These are phyloP conservation scores for Alternaria rosae DNA, from an alignment of 2,329 filamentous ascomycete species.

Conservation along the genomic window DNA sequence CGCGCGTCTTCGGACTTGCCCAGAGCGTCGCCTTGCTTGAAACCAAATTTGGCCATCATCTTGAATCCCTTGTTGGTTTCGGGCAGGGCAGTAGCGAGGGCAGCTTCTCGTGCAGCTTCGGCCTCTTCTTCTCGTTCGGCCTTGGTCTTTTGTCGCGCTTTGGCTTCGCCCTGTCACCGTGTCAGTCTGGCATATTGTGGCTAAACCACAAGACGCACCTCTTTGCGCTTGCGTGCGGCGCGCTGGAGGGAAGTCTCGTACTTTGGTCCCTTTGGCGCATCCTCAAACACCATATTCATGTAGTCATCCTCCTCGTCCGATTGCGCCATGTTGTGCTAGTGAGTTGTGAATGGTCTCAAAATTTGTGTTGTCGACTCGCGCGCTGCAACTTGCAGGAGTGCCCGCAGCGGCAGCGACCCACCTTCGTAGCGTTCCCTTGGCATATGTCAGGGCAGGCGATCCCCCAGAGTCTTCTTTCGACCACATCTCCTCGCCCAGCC, in stretches of 20 bases:
- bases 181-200: slow-evolving; percentile 20
- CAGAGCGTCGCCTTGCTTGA: slow-evolving; percentile 75
- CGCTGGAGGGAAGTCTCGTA: slow-evolving; percentile 71
- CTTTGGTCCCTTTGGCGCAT: slow-evolving; percentile 58
- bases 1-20: slow-evolving; percentile 66
- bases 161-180: slow-evolving; percentile 34
- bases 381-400: slow-evolving; percentile 14
- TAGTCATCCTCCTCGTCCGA: slow-evolving; percentile 88
- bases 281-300: slow-evolving; percentile 91
- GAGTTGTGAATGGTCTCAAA: background rate
- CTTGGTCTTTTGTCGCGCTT: slow-evolving; percentile 70
- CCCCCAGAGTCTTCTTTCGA: slow-evolving; percentile 20
- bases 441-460: slow-evolving; percentile 17
- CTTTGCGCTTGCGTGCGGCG: slow-evolving; percentile 61
- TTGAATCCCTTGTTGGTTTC: slow-evolving; percentile 82
- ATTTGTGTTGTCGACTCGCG: slow-evolving; percentile 3
- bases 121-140: slow-evolving; percentile 80
- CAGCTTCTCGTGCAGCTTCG: slow-evolving; percentile 74
- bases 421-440: slow-evolving; percentile 24
- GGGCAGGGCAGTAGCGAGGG: slow-evolving; percentile 75
- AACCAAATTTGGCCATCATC: slow-evolving; percentile 98
- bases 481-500: slow-evolving; percentile 2
- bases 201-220: slow-evolving; percentile 42
- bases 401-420: slow-evolving; percentile 14
- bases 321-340: slow-evolving; percentile 35